Conservation (phyloP, 2,329 filamentous ascomycete genomes). For the Didymella exigua region DNA sequence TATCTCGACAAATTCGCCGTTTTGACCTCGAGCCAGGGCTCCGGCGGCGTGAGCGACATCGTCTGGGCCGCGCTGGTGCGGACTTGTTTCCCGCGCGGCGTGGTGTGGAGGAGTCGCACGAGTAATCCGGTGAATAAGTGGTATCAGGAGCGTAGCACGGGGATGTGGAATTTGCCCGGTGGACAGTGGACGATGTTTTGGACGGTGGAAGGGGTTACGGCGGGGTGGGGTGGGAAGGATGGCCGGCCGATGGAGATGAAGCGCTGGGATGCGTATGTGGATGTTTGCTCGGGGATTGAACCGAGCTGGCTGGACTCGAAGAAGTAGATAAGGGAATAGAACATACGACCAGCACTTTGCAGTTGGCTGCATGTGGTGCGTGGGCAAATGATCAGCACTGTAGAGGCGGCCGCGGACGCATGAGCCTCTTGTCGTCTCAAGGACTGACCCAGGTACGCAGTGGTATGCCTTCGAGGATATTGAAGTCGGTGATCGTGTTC, state of each 20-base stretch:
- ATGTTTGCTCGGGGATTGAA: conserved; percentile 54
- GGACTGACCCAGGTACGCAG: background rate
- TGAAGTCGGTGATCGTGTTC: background rate
- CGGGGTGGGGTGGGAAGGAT: conserved; percentile 56
- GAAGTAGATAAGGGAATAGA: too few species aligned
- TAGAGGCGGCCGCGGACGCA: background rate
- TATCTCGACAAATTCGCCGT: conserved; percentile 99
- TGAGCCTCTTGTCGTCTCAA: background rate
- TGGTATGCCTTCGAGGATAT: background rate
- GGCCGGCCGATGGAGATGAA: conserved; percentile 41
- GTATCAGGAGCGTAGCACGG: conserved; percentile 92
- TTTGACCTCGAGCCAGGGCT: conserved; percentile 83
- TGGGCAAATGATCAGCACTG: too few species aligned
- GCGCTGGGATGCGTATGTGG: conserved; percentile 57
- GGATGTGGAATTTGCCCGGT: conserved; percentile 80
- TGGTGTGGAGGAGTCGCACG: conserved; percentile 89
- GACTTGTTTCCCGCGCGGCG: conserved; percentile 82
- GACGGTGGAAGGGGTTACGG: conserved; percentile 71
- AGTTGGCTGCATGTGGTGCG: too few species aligned
- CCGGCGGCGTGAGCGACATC: conserved; percentile 90
- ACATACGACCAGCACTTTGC: too few species aligned
- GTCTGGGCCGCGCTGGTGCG: conserved; percentile 96
- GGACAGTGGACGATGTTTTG: conserved; percentile 98
- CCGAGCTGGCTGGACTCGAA: conserved; percentile 57
- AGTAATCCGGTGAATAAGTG: conserved; percentile 98